Conservation (phyloP, 208 protist genomes). For the Crithidia fasciculata region DNA sequence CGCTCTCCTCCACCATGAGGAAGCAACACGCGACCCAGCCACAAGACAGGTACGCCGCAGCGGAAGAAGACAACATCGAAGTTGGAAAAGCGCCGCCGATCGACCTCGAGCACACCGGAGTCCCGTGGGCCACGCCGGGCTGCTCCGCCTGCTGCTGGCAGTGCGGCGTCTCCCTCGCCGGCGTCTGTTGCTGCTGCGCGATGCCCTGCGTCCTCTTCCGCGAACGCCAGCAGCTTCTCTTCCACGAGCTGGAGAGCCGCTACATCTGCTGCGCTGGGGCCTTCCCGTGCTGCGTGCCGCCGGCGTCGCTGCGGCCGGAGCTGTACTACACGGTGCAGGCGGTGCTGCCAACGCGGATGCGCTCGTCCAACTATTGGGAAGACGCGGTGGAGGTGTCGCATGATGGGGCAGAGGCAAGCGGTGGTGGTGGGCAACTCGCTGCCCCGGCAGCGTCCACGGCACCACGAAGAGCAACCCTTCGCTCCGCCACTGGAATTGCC, state of each 20-base stretch:
- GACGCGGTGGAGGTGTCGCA: slow-evolving; percentile 20
- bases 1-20: not conserved
- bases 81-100: not conserved
- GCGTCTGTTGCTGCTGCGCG: slow-evolving; percentile 36
- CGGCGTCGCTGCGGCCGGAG: slow-evolving; percentile 44
- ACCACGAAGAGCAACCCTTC: not conserved
- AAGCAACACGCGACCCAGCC: not conserved
- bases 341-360: not conserved
- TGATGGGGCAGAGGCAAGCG: not conserved
- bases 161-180: slow-evolving; percentile 26
- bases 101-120: slow-evolving; percentile 1
- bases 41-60: not conserved
- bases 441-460: not conserved
- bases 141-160: slow-evolving; percentile 36
- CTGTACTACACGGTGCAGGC: slow-evolving; percentile 45
- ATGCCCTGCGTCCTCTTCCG: slow-evolving; percentile 47
- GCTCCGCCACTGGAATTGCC: slow-evolving; percentile 20
- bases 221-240: slow-evolving; percentile 44
- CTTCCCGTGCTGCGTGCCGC: slow-evolving; percentile 52
- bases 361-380: not conserved
- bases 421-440: not conserved
- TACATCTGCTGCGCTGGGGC: slow-evolving; percentile 54
- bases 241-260: slow-evolving; percentile 39
- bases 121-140: slow-evolving; percentile 31
- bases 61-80: not conserved